These are phyloP conservation scores for Rauvolfia tetraphylla DNA, from an alignment of 257 asterid species.

Conservation along the genomic window DNA sequence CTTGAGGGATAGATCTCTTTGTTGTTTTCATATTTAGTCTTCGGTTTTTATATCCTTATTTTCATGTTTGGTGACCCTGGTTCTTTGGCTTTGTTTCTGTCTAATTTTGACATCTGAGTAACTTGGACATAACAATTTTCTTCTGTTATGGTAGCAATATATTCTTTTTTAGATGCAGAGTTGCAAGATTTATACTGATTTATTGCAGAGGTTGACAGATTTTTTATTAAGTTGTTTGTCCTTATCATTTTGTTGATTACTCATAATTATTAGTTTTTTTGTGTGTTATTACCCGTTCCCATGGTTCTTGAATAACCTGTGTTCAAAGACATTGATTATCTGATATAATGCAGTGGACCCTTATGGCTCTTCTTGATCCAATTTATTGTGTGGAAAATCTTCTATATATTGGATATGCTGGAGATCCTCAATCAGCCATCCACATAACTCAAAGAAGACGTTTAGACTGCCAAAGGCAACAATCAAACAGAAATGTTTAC, in stretches of 20 bases:
- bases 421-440: background rate
- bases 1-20: background rate
- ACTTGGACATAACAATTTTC: background rate
- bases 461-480: background rate
- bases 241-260: background rate
- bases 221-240: background rate
- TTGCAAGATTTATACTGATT: background rate
- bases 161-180: background rate
- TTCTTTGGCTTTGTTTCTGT: background rate
- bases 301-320: background rate
- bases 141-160: background rate
- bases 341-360: background rate
- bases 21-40: too few species aligned
- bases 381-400: background rate
- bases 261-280: background rate
- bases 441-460: background rate
- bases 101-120: background rate
- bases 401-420: background rate
- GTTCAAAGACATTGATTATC: background rate
- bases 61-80: too few species aligned
- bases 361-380: background rate
- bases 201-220: background rate
- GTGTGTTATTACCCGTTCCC: background rate
- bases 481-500: background rate
- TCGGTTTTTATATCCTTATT: background rate